Percentiles rank a stretch among this genome's conserved stretches.
Evolutionary conservation across 1,284 basidiomycete species (phyloP).

Genomic region (Termitomyces sp.): DNA sequence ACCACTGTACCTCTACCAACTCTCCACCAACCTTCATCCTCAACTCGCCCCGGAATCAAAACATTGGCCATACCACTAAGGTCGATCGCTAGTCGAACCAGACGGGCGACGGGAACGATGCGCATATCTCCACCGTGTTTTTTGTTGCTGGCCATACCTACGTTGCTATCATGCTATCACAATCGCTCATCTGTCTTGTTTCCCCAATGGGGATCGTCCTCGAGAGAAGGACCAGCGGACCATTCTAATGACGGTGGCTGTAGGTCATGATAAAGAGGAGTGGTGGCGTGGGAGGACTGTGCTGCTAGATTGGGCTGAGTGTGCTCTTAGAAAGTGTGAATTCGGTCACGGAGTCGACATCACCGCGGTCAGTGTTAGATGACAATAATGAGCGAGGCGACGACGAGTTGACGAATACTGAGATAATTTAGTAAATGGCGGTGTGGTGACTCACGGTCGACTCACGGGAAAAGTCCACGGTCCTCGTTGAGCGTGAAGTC

Average conservation of each 20-base stretch:
- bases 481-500: too few relatives aligned
- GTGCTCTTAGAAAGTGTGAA: constrained; percentile 43
- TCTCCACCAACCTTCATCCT: constrained; percentile 34
- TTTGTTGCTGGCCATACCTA: constrained; percentile 48
- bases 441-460: too few relatives aligned
- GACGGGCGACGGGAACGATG: constrained; percentile 38
- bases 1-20: constrained; percentile 31
- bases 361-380: too few relatives aligned
- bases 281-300: constrained; percentile 52
- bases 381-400: too few relatives aligned
- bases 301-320: constrained; percentile 45
- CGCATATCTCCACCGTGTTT: constrained; percentile 43
- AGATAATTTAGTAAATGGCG: too few relatives aligned
- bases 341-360: too few relatives aligned
- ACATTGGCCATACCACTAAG: constrained; percentile 27
- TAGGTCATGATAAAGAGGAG: constrained; percentile 59
- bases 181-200: constrained; percentile 49
- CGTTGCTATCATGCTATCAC: constrained; percentile 64
- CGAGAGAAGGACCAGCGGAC: constrained; percentile 32
- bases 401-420: too few relatives aligned
- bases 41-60: constrained; percentile 21
- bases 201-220: constrained; percentile 50
- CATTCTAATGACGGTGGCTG: constrained; percentile 47
- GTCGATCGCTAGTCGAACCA: constrained; percentile 33
- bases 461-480: too few relatives aligned